Percentiles rank a stretch among this genome's conserved stretches.
Conservation (phyloP, 352 stramenopile genomes). For the Aphanomyces cochlioides region DNA sequence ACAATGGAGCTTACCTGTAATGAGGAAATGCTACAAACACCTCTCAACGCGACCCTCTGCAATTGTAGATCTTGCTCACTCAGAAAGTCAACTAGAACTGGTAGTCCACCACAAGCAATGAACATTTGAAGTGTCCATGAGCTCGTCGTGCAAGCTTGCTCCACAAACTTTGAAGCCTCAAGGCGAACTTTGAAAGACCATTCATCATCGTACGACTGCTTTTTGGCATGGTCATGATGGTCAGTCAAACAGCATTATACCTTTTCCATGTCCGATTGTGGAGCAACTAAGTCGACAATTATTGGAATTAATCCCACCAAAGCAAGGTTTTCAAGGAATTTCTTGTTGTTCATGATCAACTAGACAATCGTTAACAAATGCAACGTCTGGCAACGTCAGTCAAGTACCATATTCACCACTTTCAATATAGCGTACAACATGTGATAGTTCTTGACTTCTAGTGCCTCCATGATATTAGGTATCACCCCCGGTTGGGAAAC, state of each 20-base stretch:
- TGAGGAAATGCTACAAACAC: slow-evolving; percentile 87
- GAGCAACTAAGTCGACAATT: slow-evolving; percentile 76
- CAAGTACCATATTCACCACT: slow-evolving; percentile 78
- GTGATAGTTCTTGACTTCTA: slow-evolving; percentile 89
- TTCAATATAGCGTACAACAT: slow-evolving; percentile 80
- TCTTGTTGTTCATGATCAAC: slow-evolving; percentile 87
- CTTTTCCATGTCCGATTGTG: slow-evolving; percentile 49
- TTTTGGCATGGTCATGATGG: slow-evolving; percentile 15
- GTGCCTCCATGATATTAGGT: slow-evolving; percentile 89
- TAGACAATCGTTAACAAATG: slow-evolving; percentile 32
- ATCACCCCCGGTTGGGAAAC: slow-evolving; percentile 90
- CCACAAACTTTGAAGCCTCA: slow-evolving; percentile 85
- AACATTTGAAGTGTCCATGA: slow-evolving; percentile 91
- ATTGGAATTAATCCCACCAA: slow-evolving; percentile 87
- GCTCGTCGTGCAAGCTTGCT: slow-evolving; percentile 84
- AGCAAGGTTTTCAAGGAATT: slow-evolving; percentile 89
- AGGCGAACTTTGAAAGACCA: slow-evolving; percentile 48
- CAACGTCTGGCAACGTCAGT: not conserved
- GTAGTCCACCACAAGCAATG: slow-evolving; percentile 86
- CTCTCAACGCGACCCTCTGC: slow-evolving; percentile 83
- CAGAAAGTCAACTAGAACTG: slow-evolving; percentile 82
- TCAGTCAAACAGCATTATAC: not conserved
- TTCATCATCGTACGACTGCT: slow-evolving; percentile 19
- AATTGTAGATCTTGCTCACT: slow-evolving; percentile 49
- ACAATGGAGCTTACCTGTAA: slow-evolving; percentile 48